Evolutionary conservation across 1,284 basidiomycete species (phyloP), one percentile per base, ranked within the genome.

Genomic region (Cutaneotrichosporon mucoides): DNA sequence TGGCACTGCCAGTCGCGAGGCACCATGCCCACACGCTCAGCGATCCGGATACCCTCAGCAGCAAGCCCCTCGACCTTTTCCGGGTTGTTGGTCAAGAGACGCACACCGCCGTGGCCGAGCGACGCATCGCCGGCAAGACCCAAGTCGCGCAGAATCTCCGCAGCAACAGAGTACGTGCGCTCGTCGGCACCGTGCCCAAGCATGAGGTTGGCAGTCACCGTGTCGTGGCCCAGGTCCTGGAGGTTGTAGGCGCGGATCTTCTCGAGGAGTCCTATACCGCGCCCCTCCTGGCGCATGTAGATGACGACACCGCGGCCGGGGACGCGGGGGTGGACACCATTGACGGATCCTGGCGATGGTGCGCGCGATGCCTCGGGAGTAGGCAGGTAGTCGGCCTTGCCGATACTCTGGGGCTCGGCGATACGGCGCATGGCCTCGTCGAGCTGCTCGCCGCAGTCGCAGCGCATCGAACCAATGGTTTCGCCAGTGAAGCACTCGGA

Each of bases 401-500:
- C 48, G 45, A 55, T 49, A n/a, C 24, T 57, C 60, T 74, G 85
- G 46, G 89, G 87, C 72, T 86, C 84, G 13, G 88, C 89, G 66
- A 99, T 98, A 65, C 89, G 86, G 8, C 92, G 86, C 66, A 99
- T 87, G 34, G 96, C 93, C 76, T 98, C 94, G 77, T 98, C 93
- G 12, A 99, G 83, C 76, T 99, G 96, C 77, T 99, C 94, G 15
- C 96, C 96, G 72, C 96, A 99, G 76, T 99, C 96, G 76, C 96
- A 99, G 37, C 96, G 88, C 88, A 97, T 94, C 73, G 92, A 95
- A 9, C 96, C 96, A 61, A 98, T 88, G 8, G 94, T 99, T 79
- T 99, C 96, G 44, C 96, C 96, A 0, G 96, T 99, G 78, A 94
- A 99, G 77, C 96, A 99, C 76, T 99, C 96, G 16, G 92, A 95